Evolutionary conservation across 768 basidiomycete genomes (phyloP).

Genomic region (Grammothele lineata): DNA sequence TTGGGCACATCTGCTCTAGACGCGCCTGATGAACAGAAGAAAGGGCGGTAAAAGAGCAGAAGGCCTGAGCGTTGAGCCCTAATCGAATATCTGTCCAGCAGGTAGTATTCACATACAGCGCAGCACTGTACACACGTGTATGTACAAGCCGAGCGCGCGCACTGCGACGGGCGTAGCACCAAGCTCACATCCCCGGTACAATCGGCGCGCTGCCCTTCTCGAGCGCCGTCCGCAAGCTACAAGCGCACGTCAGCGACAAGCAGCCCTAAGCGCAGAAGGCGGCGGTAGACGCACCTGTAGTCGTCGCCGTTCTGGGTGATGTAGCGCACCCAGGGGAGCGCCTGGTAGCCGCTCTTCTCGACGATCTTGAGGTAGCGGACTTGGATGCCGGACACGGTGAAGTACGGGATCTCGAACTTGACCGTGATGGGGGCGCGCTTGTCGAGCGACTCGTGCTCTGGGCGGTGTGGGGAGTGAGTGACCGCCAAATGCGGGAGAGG

Average conservation of each 20-base stretch:
- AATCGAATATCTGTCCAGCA: too few relatives aligned
- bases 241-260: too few relatives aligned
- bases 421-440: constrained; percentile 94
- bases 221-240: constrained; percentile 64
- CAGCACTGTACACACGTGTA: too few relatives aligned
- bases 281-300: constrained; percentile 56
- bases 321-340: constrained; percentile 93
- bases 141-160: too few relatives aligned
- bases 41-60: too few relatives aligned
- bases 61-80: too few relatives aligned
- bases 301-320: constrained; percentile 91
- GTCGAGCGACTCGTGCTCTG: constrained; percentile 68
- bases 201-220: constrained; percentile 72
- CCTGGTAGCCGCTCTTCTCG: constrained; percentile 97
- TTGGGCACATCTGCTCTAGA: too few relatives aligned
- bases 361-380: constrained; percentile 98
- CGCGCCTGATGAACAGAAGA: too few relatives aligned
- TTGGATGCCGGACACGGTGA: constrained; percentile 96
- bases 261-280: too few relatives aligned
- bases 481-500: neutral
- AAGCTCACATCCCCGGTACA: constrained; percentile 31
- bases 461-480: neutral
- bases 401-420: constrained; percentile 98
- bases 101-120: too few relatives aligned
- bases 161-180: too few relatives aligned